These are phyloP conservation scores for Amoebophrya sp. DNA, from an alignment of 169 alveolate species.

Conservation along the genomic window DNA sequence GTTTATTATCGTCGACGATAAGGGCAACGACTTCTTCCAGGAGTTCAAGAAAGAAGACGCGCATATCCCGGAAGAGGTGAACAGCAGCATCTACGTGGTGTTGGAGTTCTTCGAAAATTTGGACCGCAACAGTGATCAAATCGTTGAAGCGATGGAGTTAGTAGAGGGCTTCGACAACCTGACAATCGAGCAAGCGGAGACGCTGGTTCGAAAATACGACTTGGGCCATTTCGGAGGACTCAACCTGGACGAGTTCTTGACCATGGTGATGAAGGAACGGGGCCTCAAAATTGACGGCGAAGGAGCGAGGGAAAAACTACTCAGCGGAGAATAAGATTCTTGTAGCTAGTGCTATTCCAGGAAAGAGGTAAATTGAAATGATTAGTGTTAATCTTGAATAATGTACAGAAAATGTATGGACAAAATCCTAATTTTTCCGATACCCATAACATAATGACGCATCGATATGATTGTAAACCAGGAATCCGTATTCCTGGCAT, in stretches of 20 bases:
- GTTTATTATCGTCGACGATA: conserved; percentile 55
- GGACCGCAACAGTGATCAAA: neutral
- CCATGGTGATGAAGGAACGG: neutral
- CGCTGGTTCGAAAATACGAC: neutral
- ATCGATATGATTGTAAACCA: no score
- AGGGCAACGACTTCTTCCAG: conserved; percentile 6
- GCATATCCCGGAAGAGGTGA: conserved; percentile 1
- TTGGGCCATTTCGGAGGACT: neutral
- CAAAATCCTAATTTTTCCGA: no score
- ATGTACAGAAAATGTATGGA: no score
- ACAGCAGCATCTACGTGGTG: neutral
- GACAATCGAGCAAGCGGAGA: neutral
- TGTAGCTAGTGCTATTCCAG: no score
- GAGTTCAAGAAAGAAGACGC: neutral
- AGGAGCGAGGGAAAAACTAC: neutral
- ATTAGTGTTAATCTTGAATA: no score
- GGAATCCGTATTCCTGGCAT: no score
- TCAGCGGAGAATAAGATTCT: neutral
- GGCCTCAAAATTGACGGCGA: neutral
- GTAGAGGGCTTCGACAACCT: conserved; percentile 16
- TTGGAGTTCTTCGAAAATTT: neutral
- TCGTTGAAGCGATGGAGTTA: neutral
- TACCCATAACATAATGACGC: no score
- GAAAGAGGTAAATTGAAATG: no score
- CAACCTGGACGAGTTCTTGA: neutral